Evolutionary conservation across 441 rosid genomes (phyloP), one percentile per base, ranked within the genome.

Genomic region (Erodium texanum): DNA sequence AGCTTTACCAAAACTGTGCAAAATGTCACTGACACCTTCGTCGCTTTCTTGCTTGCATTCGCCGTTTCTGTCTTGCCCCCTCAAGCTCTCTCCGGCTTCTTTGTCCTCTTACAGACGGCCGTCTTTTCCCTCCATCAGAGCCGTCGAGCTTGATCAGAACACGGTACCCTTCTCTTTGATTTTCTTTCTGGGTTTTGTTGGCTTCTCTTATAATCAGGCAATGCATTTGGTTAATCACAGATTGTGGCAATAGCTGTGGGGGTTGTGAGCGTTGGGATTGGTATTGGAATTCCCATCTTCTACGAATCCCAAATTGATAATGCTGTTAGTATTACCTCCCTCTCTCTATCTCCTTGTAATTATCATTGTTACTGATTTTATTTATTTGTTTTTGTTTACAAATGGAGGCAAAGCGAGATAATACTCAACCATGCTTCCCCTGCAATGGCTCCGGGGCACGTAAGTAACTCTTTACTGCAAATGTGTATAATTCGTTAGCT

Each of bases 401-500:
- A 22, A 12, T 27, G 1, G 29, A 90, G 97, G 87, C 97, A 38
- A 87, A 83, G 74, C 82, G 98, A 68, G 98, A 90, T 2, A 93
- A 90, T 54, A 93, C 95, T 0, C 99, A 93, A 75, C 89, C 93
- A 7, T 93, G 97, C 82, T 93, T 93, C 74, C 99, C 99, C 32
- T 93, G 99, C 74, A 75, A 66, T 66, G 99, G 99, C 75, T 70
- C 90, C n/a, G 99, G 99, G 65, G 97, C 97, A 66, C 97, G 99
- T 93, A 85, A 76, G 97, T 77, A 20, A 38, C 63, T 24, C 24
- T 27, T 72, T 41, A 27, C n/a, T 62, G 65, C 48, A 11, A 14
- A 48, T 65, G 52, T 27, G 4, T 58, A 2, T 20, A 9, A 2
- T 24, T 62, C 9, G 12, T 3, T 50, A 1, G n/a, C 24, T 16